phyloP scores from a whole-genome alignment of 2,329 filamentous ascomycete species.

The Venturia pyrina region DNA sequence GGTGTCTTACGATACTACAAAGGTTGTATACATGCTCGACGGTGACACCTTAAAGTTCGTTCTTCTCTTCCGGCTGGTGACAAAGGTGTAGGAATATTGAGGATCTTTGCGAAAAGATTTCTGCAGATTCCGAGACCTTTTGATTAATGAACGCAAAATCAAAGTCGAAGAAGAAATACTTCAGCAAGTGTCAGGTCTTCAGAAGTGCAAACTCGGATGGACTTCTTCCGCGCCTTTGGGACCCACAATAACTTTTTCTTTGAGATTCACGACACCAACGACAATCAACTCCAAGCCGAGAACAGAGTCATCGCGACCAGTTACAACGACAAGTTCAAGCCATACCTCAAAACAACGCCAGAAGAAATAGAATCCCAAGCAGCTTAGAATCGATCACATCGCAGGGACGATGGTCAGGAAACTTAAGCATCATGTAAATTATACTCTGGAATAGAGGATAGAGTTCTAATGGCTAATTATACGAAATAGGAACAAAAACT shows the following conservation, averaged over 20 bases:
- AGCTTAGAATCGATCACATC: neutral
- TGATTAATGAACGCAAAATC: too few relatives aligned
- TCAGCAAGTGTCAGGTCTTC: neutral
- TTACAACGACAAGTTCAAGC: neutral
- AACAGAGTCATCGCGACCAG: neutral
- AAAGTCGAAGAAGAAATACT: too few relatives aligned
- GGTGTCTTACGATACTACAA: too few relatives aligned
- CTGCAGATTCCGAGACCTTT: too few relatives aligned
- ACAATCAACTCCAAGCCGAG: neutral
- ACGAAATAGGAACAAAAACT: constrained; percentile 66
- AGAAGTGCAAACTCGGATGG: neutral
- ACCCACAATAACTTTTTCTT: neutral
- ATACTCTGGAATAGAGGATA: too few relatives aligned
- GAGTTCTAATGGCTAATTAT: too few relatives aligned
- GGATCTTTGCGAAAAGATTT: too few relatives aligned
- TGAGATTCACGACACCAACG: neutral
- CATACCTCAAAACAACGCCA: neutral
- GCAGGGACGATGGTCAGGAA: constrained; percentile 57
- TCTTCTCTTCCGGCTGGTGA: too few relatives aligned
- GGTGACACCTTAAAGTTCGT: too few relatives aligned
- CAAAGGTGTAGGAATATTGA: too few relatives aligned
- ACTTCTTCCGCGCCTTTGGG: neutral
- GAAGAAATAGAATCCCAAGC: neutral
- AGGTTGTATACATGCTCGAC: too few relatives aligned
- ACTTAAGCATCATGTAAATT: constrained; percentile 67